Conservation (phyloP, 371 early-diverging fungal species). For the Parasitella parasitica region DNA sequence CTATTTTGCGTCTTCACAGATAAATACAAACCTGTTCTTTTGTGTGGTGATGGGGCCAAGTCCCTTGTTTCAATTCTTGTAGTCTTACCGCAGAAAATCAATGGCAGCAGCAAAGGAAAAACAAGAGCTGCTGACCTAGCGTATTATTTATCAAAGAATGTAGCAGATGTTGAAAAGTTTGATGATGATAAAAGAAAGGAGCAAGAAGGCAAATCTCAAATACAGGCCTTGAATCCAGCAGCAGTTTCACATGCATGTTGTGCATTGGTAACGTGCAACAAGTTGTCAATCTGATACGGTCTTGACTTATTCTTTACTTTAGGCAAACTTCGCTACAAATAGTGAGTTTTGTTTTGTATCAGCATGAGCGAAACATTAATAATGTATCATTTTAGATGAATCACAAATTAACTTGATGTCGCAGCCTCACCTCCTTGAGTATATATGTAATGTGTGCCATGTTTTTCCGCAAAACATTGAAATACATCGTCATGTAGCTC, state of each 20-base stretch:
- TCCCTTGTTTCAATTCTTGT: constrained; percentile 45
- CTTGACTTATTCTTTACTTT: background rate
- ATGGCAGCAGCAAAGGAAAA: background rate
- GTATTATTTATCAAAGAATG: constrained; percentile 14
- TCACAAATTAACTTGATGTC: constrained; percentile 56
- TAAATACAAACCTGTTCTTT: constrained; percentile 52
- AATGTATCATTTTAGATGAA: constrained; percentile 32
- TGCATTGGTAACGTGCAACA: constrained; percentile 46
- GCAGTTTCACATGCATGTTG: constrained; percentile 61
- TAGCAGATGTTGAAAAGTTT: background rate
- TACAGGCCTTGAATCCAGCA: constrained; percentile 24
- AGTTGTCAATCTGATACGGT: background rate
- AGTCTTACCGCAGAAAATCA: constrained; percentile 19
- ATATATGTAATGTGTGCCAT: constrained; percentile 34
- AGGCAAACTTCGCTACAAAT: constrained; percentile 65
- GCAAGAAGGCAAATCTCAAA: background rate
- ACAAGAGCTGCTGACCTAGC: constrained; percentile 8
- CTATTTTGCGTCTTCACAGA: constrained; percentile 26
- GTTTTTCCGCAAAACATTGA: constrained; percentile 16
- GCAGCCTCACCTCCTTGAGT: constrained; percentile 45
- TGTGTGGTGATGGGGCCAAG: constrained; percentile 48
- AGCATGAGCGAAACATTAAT: no score
- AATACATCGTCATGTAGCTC: constrained; percentile 56
- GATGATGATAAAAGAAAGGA: background rate
- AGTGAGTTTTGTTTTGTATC: no score